Percentiles rank a stretch among this genome's conserved stretches.
Conservation (phyloP, 208 protist genomes). For the Leishmania martiniquensis region DNA sequence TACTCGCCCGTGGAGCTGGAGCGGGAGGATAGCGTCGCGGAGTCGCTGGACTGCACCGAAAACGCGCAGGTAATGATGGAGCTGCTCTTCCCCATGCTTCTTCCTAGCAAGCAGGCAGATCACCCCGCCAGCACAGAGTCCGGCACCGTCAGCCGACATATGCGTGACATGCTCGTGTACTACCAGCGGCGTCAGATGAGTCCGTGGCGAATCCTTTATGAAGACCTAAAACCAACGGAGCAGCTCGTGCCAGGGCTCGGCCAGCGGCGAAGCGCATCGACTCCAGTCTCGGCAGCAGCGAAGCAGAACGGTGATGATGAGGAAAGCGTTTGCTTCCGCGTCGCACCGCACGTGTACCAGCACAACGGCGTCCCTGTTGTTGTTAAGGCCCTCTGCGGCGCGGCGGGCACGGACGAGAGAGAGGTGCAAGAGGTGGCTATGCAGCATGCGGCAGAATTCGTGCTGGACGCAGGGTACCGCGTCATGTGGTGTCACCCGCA, state of each 20-base stretch:
- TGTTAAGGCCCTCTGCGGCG: constrained; percentile 22
- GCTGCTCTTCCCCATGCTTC: constrained; percentile 15
- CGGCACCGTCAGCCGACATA: constrained; percentile 1
- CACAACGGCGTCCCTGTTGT: constrained; percentile 27
- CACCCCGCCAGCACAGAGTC: neutral
- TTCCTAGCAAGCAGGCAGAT: neutral
- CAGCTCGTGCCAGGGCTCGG: neutral
- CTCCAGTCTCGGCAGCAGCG: neutral
- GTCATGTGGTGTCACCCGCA: constrained; percentile 66
- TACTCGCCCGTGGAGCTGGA: constrained; percentile 48
- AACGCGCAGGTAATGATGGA: constrained; percentile 22
- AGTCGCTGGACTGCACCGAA: constrained; percentile 43
- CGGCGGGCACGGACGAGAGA: neutral
- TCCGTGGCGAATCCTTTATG: constrained; percentile 51
- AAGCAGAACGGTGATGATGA: neutral
- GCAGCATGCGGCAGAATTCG: constrained; percentile 46
- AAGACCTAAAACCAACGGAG: constrained; percentile 32
- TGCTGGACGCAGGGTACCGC: constrained; percentile 59
- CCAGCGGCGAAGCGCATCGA: neutral
- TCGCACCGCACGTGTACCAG: constrained; percentile 19
- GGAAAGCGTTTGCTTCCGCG: constrained; percentile 9
- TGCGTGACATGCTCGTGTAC: constrained; percentile 37
- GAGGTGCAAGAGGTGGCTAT: constrained; percentile 21
- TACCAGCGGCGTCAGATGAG: constrained; percentile 48
- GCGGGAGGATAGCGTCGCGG: constrained; percentile 37